Percentiles rank a stretch among this genome's conserved stretches.
phyloP scores from a whole-genome alignment of 2,329 filamentous ascomycete species.

The Blastomyces gilchristii region DNA sequence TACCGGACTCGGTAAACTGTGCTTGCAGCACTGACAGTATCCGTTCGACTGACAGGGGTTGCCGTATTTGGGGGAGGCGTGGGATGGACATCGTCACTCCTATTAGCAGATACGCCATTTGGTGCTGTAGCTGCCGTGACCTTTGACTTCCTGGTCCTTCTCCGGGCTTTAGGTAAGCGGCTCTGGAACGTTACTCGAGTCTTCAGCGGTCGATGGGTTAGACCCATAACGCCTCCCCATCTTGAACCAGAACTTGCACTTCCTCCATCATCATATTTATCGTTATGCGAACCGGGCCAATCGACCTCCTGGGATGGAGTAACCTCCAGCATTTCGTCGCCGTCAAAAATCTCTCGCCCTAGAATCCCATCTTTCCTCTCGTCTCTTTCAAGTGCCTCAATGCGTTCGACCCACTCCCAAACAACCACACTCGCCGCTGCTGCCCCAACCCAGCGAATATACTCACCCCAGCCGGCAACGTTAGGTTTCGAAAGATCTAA shows the following conservation, averaged over 20 bases:
- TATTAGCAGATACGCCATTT: slow-evolving; percentile 10
- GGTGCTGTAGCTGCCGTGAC: not conserved
- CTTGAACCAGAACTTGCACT: slow-evolving; percentile 25
- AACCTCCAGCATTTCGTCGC: slow-evolving; percentile 78
- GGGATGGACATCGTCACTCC: slow-evolving; percentile 19
- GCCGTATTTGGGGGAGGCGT: slow-evolving; percentile 40
- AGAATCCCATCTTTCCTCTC: slow-evolving; percentile 90
- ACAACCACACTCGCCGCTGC: slow-evolving; percentile 92
- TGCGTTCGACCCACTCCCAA: slow-evolving; percentile 96
- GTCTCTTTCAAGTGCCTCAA: slow-evolving; percentile 82
- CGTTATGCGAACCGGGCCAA: slow-evolving; percentile 29
- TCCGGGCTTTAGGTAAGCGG: slow-evolving; percentile 5
- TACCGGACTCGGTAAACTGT: slow-evolving; percentile 56
- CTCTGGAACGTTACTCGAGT: slow-evolving; percentile 24
- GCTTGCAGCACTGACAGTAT: slow-evolving; percentile 52
- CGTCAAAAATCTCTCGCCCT: slow-evolving; percentile 83
- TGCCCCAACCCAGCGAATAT: slow-evolving; percentile 91
- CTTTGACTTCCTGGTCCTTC: slow-evolving; percentile 6
- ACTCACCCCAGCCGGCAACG: slow-evolving; percentile 87
- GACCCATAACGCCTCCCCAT: slow-evolving; percentile 31
- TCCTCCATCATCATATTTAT: slow-evolving; percentile 24
- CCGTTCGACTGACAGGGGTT: slow-evolving; percentile 50
- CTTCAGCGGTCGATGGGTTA: slow-evolving; percentile 29
- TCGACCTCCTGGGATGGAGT: slow-evolving; percentile 49
- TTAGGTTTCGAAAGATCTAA: slow-evolving; percentile 77